These are phyloP conservation scores for Ceratocystis papillata DNA, from an alignment of 2,329 filamentous ascomycete genomes.

Conservation along the genomic window DNA sequence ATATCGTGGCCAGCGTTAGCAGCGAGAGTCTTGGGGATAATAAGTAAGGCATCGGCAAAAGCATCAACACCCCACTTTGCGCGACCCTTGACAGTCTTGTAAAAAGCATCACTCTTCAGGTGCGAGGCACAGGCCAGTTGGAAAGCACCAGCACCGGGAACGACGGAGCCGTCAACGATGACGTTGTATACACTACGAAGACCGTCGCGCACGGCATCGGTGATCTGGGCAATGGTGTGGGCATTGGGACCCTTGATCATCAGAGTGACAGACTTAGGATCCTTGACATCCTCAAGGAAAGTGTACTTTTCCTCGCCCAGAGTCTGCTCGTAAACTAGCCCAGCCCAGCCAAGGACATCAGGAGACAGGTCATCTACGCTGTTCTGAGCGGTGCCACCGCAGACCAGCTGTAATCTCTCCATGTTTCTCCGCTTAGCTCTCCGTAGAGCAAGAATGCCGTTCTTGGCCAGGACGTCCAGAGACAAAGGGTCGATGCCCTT, in stretches of 20 bases:
- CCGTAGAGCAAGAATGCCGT: constrained; percentile 87
- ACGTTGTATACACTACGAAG: constrained; percentile 97
- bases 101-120: constrained; percentile 75
- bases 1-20: constrained; percentile 95
- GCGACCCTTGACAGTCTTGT: constrained; percentile 91
- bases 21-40: constrained; percentile 95
- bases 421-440: constrained; percentile 97
- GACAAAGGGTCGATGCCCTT: constrained; percentile 97
- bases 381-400: constrained; percentile 85
- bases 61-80: constrained; percentile 91
- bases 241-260: constrained; percentile 96
- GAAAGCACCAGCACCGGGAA: constrained; percentile 90
- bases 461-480: constrained; percentile 92
- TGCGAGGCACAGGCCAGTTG: constrained; percentile 86
- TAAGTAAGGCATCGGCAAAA: constrained; percentile 84
- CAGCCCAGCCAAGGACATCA: constrained; percentile 88
- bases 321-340: constrained; percentile 92
- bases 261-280: constrained; percentile 93
- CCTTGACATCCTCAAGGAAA: constrained; percentile 96
- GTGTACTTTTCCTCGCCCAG: constrained; percentile 98
- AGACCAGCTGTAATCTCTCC: constrained; percentile 92
- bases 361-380: constrained; percentile 86
- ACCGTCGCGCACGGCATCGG: constrained; percentile 89
- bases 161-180: constrained; percentile 94
- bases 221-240: constrained; percentile 94